Percentiles rank a stretch among this genome's conserved stretches.
phyloP scores from a whole-genome alignment of 352 stramenopile species.

The Phytophthora citricola region DNA sequence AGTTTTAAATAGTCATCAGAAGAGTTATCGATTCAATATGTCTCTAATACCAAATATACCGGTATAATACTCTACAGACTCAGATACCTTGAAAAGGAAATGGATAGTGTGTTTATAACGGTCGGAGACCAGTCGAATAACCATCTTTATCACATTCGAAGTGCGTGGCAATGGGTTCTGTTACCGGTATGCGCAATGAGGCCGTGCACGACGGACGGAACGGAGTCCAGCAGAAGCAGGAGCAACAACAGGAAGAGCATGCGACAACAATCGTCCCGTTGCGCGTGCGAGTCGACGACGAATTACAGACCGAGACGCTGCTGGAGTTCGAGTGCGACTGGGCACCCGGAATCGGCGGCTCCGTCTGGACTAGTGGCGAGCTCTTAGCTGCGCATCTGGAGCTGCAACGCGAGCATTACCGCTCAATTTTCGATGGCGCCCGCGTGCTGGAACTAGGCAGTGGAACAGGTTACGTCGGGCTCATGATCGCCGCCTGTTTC shows the following conservation, averaged over 20 bases:
- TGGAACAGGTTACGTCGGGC: slow-evolving; percentile 77
- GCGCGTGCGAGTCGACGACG: slow-evolving; percentile 50
- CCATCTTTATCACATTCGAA: too few species aligned
- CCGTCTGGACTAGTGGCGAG: slow-evolving; percentile 84
- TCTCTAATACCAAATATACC: too few species aligned
- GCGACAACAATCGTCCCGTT: slow-evolving; percentile 52
- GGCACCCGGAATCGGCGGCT: slow-evolving; percentile 83
- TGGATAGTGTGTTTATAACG: slow-evolving; percentile 4
- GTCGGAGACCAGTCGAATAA: slow-evolving; percentile 5
- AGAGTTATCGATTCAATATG: too few species aligned
- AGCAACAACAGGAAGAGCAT: slow-evolving; percentile 15
- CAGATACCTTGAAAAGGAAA: too few species aligned
- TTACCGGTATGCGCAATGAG: slow-evolving; percentile 10
- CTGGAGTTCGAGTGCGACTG: slow-evolving; percentile 83
- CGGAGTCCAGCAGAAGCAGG: slow-evolving; percentile 12
- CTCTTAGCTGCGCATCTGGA: slow-evolving; percentile 71
- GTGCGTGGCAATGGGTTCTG: slow-evolving; percentile 15
- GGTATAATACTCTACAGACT: too few species aligned
- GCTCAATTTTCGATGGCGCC: slow-evolving; percentile 62
- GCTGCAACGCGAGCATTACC: slow-evolving; percentile 54
- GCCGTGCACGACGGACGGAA: not conserved
- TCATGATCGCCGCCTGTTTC: slow-evolving; percentile 73
- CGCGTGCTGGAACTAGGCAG: slow-evolving; percentile 79
- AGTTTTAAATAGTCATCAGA: too few species aligned
- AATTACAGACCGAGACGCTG: slow-evolving; percentile 24